Percentiles rank a stretch among this genome's conserved stretches.
These are phyloP conservation scores for Solanum aculeatissimum DNA, from an alignment of 305 asterid species.

Conservation along the genomic window DNA sequence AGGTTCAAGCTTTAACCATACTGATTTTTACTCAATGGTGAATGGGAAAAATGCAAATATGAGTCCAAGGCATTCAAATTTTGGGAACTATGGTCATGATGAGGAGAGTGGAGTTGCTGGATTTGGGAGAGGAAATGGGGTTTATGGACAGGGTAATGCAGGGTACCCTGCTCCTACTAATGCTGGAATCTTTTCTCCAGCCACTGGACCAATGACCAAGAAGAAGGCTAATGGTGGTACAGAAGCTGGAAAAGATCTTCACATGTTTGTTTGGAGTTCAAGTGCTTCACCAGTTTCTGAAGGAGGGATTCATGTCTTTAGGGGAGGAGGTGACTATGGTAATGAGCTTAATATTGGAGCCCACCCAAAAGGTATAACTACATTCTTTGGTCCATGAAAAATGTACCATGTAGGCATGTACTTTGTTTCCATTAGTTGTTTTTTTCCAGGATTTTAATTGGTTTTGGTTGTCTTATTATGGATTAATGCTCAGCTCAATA, in stretches of 20 bases:
- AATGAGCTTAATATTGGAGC: constrained; percentile 58
- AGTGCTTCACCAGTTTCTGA: constrained; percentile 70
- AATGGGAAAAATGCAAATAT: constrained; percentile 21
- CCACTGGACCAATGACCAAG: constrained; percentile 33
- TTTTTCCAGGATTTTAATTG: neutral
- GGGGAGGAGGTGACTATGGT: constrained; percentile 62
- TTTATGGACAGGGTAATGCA: constrained; percentile 28
- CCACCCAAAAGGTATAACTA: constrained; percentile 64
- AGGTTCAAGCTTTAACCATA: constrained; percentile 36
- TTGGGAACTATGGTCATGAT: constrained; percentile 26
- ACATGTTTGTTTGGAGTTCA: constrained; percentile 49
- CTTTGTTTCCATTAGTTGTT: neutral
- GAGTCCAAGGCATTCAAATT: constrained; percentile 35
- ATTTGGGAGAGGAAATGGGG: constrained; percentile 33
- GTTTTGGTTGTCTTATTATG: neutral
- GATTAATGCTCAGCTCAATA: neutral
- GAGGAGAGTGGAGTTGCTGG: constrained; percentile 35
- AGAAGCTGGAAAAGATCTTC: constrained; percentile 36
- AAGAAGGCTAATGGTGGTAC: constrained; percentile 29
- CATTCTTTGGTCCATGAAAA: neutral
- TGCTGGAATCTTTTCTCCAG: constrained; percentile 83
- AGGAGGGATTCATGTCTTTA: constrained; percentile 88
- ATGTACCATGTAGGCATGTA: neutral
- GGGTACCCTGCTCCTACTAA: constrained; percentile 66
- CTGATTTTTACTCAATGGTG: constrained; percentile 36